Conservation (phyloP, 768 basidiomycete genomes). For the Xanthoconium purpureum region DNA sequence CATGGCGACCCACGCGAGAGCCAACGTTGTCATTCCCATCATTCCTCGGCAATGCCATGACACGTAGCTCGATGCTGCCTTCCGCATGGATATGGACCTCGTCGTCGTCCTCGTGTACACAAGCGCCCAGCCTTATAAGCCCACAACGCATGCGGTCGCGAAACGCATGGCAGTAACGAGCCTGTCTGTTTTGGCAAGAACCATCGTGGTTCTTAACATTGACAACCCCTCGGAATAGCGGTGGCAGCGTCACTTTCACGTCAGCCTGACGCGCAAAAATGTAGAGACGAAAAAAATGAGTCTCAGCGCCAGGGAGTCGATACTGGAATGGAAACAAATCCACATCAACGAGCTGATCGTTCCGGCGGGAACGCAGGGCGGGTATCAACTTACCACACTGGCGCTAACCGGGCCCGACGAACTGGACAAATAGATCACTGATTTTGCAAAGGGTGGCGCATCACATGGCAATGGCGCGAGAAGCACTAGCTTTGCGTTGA, state of each 20-base stretch:
- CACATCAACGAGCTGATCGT: slow-evolving; percentile 1
- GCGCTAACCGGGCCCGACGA: slow-evolving; percentile 23
- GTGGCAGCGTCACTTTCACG: slow-evolving; percentile 30
- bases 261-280: slow-evolving; percentile 27
- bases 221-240: slow-evolving; percentile 29
- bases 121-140: slow-evolving; percentile 19
- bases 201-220: slow-evolving; percentile 19
- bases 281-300: slow-evolving; percentile 30
- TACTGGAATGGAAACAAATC: slow-evolving; percentile 12
- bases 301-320: slow-evolving; percentile 26
- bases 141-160: slow-evolving; percentile 23
- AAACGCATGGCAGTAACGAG: slow-evolving; percentile 24
- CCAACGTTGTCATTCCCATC: slow-evolving; percentile 11
- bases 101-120: slow-evolving; percentile 25
- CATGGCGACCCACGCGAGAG: slow-evolving; percentile 27
- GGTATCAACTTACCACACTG: slow-evolving; percentile 23
- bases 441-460: slow-evolving; percentile 30
- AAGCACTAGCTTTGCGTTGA: slow-evolving; percentile 28
- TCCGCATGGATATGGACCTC: slow-evolving; percentile 29
- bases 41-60: slow-evolving; percentile 13
- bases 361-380: neutral
- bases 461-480: slow-evolving; percentile 30
- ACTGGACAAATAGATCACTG: slow-evolving; percentile 31
- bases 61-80: slow-evolving; percentile 22
- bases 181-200: slow-evolving; percentile 3